Evolutionary conservation across 352 stramenopile genomes (phyloP).

Genomic region (Blastocystis sp.): DNA sequence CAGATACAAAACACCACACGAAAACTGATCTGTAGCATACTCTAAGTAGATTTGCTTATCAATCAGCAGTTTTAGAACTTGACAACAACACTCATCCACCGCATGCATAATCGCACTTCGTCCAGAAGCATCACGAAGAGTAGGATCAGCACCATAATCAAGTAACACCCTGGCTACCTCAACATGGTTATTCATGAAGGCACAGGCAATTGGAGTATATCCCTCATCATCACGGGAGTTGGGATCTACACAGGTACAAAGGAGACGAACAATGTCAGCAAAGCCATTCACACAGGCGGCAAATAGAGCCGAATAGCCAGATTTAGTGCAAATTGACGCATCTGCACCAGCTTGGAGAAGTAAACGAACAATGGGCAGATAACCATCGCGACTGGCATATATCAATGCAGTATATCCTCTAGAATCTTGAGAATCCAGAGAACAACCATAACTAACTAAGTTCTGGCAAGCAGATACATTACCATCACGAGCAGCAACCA

Average conservation of each 20-base stretch:
- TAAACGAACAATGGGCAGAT: neutral
- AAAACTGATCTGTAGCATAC: neutral
- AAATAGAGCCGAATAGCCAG: neutral
- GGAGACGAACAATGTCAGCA: neutral
- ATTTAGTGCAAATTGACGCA: neutral
- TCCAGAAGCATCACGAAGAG: neutral
- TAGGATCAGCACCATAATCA: neutral
- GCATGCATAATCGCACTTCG: neutral
- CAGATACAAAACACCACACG: constrained; percentile 3
- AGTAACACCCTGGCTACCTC: neutral
- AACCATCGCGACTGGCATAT: constrained; percentile 15
- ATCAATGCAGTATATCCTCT: constrained; percentile 33
- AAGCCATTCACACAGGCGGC: neutral
- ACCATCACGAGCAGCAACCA: constrained; percentile 4
- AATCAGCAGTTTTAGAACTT: neutral
- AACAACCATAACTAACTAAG: constrained; percentile 29
- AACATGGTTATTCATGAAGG: constrained; percentile 14
- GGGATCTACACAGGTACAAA: neutral
- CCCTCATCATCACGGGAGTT: neutral
- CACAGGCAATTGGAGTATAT: neutral
- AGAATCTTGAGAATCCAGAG: constrained; percentile 1
- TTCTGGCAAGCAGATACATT: neutral
- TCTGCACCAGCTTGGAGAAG: constrained; percentile 29
- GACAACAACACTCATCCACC: neutral
- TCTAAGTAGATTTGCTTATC: neutral